Base-by-base conservation (phyloP, 805 yeast genomes). In the Schwanniomyces sp. region DNA sequence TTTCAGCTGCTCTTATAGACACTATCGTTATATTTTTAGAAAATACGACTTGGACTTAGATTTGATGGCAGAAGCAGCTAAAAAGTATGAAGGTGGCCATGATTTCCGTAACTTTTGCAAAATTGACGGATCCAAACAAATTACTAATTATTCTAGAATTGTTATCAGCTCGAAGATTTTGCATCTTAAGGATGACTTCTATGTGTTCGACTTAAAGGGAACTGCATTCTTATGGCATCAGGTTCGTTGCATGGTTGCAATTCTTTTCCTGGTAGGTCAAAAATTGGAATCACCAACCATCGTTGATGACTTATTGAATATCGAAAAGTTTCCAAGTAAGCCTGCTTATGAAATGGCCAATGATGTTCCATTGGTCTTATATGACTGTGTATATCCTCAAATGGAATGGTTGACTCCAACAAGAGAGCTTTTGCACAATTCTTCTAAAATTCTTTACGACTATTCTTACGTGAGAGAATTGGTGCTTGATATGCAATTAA, bases 181-280 rank as follows among this genome's bases (percentile, higher is more conserved):
- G 10, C 67, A 57, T 17, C 54, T 61, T 9, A 55, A 63, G 46
- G 71, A 73, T 28, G 81, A 78, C 4, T 74, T 80, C 46, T 87
- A 75, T 58, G 85, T 84, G 47, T 82, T 92, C 63, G 91, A 90
- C 61, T 69, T 94, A 45, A 75, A 79, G 52, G 99, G 99, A 0
- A 74, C 88, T 1, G 99, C 98, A 7, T 94, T 94, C 56, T 68
- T 94, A 47, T 94, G 98, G 98, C 98, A 94, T 63, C 99, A 94
- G 66, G 99, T 94, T 16, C 79, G 99, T 48, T 91, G 96, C 55
- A 94, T 94, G 94, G 81, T 91, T 71, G 96, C 96, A 0, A 73
- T 87, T 9, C 63, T 94, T 47, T 81, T 94, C 45, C 66, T 86
- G 21, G 83, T 91, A 7, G 99, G 97, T 0, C 96, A 91, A 64